phyloP scores from a whole-genome alignment of 2,329 filamentous ascomycete species.

The Diaporthe helianthi region DNA sequence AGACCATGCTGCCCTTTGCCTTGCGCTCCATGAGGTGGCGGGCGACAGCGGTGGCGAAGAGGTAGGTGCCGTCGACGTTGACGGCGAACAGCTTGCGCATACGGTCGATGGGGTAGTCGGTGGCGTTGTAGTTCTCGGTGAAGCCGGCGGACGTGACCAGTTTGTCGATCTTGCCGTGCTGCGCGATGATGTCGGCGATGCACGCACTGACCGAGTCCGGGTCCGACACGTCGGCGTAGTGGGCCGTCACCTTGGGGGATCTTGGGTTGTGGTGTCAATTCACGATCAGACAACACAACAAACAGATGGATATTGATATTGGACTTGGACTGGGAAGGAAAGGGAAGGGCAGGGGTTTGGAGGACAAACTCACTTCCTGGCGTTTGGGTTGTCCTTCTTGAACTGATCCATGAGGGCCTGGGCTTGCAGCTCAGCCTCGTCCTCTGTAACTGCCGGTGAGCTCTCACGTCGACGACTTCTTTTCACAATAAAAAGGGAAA shows the following conservation, averaged over 20 bases:
- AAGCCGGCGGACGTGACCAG: conserved; percentile 97
- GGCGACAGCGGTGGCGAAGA: conserved; percentile 84
- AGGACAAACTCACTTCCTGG: conserved; percentile 62
- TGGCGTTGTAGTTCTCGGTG: conserved; percentile 93
- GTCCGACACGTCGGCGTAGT: conserved; percentile 87
- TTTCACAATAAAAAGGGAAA: too few species aligned
- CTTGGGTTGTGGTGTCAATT: conserved; percentile 47
- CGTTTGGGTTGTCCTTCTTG: conserved; percentile 78
- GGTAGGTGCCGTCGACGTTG: conserved; percentile 90
- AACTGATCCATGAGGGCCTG: conserved; percentile 77
- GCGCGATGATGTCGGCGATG: conserved; percentile 71
- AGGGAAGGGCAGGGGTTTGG: too few species aligned
- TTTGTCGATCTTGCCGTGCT: conserved; percentile 86
- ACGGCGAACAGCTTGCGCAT: conserved; percentile 94
- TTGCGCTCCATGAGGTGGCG: conserved; percentile 88
- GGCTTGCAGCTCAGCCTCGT: conserved; percentile 83
- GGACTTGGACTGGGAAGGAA: too few species aligned
- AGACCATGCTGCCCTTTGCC: conserved; percentile 82
- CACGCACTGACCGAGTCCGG: conserved; percentile 78
- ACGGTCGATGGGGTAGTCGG: conserved; percentile 87
- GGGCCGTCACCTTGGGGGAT: conserved; percentile 83
- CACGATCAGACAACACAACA: too few species aligned
- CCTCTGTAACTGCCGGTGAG: conserved; percentile 59
- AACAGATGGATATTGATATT: too few species aligned
- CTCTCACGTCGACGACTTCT: neutral